Evolutionary conservation across 306 rosid genomes (phyloP), one percentile per base, ranked within the genome.

Genomic region (Cucumis cinereus): DNA sequence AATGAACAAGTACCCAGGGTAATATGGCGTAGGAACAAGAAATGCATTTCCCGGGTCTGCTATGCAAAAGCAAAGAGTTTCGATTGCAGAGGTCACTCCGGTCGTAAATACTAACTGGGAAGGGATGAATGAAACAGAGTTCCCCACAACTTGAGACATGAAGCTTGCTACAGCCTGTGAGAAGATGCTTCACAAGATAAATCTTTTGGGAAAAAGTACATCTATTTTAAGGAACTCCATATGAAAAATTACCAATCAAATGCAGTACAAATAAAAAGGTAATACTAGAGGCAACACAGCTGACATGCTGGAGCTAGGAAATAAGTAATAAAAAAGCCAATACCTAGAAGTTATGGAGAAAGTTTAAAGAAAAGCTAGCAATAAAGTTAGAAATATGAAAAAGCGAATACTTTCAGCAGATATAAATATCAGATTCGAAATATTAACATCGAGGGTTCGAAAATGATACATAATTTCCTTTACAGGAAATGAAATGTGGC

Each of bases 11-110:
- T 89, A 94, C 98, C 95, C 80, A 8, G 95, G 96, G 82, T 89
- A 81, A 78, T 87, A 88, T 57, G 98, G 98, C 4, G 98, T 87
- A 19, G 98, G 98, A 78, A 90, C 96, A 74, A 94, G 97, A 88
- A 94, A 92, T 50, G 93, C 92, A 68, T 90, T 88, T 85, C 97
- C 96, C 49, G 84, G 23, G 82, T 94, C 99, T 16, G 97, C 97
- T 33, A 94, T 80, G 85, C 99, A 94, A 83, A 92, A 94, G 90
- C 90, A 83, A 77, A 94, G 93, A 33, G 89, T 92, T 80, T 94
- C 98, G 49, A 89, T 85, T 19, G 98, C 97, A 81, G 96, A 58
- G 59, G 85, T 70, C 43, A 89, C 85, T 35, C 98, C 97, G 19
- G 96, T 84, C 41, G 92, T 90, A 78, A 94, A 64, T 19, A 86